A percentile compares a stretch with the other conserved stretches of the same genome.
Evolutionary conservation across 805 yeast genomes (phyloP).

Genomic region (Scheffersomyces stipitis): DNA sequence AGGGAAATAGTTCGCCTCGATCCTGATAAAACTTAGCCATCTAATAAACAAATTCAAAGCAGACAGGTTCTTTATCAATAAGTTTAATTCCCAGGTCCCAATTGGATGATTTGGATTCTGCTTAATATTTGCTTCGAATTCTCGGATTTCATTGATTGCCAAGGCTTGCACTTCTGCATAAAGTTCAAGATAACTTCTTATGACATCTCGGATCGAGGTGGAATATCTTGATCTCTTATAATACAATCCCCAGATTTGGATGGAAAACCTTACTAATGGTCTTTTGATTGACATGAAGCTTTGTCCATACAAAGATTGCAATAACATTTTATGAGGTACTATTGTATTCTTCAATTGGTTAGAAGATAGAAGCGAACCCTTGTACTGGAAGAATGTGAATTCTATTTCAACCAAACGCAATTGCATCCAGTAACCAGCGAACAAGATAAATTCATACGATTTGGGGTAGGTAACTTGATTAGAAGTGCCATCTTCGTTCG

Average conservation of each 20-base stretch:
- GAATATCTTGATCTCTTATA: slow-evolving; percentile 16
- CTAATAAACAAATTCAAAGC: slow-evolving; percentile 15
- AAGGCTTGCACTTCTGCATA: slow-evolving; percentile 12
- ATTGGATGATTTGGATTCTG: slow-evolving; percentile 4
- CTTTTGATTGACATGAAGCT: slow-evolving; percentile 6
- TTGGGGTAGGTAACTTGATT: slow-evolving; percentile 4
- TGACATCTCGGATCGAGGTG: slow-evolving; percentile 10
- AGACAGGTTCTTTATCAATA: slow-evolving; percentile 14
- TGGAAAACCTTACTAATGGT: slow-evolving; percentile 7
- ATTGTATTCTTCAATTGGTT: slow-evolving; percentile 23
- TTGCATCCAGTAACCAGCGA: slow-evolving; percentile 26
- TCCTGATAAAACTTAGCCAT: slow-evolving; percentile 26
- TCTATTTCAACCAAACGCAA: slow-evolving; percentile 27
- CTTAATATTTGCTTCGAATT: slow-evolving; percentile 1
- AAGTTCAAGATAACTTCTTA: slow-evolving; percentile 16
- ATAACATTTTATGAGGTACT: slow-evolving; percentile 20
- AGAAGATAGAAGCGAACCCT: slow-evolving; percentile 24
- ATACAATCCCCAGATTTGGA: slow-evolving; percentile 18
- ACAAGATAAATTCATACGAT: slow-evolving; percentile 13
- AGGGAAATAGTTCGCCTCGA: slow-evolving; percentile 29
- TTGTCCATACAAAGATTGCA: slow-evolving; percentile 17
- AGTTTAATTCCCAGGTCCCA: slow-evolving; percentile 2
- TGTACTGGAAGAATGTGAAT: slow-evolving; percentile 25
- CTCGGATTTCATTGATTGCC: slow-evolving; percentile 6
- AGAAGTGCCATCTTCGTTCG: not conserved